phyloP scores from a whole-genome alignment of 164 flowering plant genomes.

The Vitis labrusca region DNA sequence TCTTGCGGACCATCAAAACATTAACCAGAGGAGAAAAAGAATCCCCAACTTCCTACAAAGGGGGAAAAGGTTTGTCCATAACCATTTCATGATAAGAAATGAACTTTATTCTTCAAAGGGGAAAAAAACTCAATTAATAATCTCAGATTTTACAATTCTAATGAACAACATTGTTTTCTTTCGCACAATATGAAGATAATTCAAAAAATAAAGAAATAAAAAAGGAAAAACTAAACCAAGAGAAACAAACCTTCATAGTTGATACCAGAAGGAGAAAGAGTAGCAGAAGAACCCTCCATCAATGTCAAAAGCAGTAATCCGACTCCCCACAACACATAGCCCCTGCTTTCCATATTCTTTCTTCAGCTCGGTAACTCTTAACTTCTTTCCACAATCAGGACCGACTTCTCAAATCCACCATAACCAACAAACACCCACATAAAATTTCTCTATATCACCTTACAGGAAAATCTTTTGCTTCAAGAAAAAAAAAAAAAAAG shows the following conservation, averaged over 20 bases:
- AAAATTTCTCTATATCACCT: no score
- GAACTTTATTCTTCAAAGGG: no score
- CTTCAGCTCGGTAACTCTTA: conserved; percentile 16
- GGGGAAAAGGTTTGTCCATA: no score
- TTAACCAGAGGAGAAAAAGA: background rate
- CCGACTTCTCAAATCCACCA: conserved; percentile 23
- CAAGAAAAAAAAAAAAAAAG: background rate
- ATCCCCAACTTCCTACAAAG: background rate
- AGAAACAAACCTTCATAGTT: conserved; percentile 84
- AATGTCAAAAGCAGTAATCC: conserved; percentile 53
- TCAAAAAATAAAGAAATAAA: background rate
- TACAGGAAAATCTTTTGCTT: no score
- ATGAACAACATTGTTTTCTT: background rate
- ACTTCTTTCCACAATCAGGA: conserved; percentile 16
- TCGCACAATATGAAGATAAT: background rate
- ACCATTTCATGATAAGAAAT: no score
- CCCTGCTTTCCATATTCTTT: conserved; percentile 38
- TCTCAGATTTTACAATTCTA: background rate
- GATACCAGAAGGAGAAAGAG: conserved; percentile 88
- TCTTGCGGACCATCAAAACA: background rate
- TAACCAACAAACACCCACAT: conserved; percentile 8
- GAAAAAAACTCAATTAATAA: background rate
- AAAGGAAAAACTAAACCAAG: background rate
- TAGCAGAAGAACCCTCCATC: conserved; percentile 54
- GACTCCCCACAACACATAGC: conserved; percentile 31